A percentile compares a stretch with the other conserved stretches of the same genome.
Evolutionary conservation across 768 basidiomycete species (phyloP).

Genomic region (Dacryopinax spathularia): DNA sequence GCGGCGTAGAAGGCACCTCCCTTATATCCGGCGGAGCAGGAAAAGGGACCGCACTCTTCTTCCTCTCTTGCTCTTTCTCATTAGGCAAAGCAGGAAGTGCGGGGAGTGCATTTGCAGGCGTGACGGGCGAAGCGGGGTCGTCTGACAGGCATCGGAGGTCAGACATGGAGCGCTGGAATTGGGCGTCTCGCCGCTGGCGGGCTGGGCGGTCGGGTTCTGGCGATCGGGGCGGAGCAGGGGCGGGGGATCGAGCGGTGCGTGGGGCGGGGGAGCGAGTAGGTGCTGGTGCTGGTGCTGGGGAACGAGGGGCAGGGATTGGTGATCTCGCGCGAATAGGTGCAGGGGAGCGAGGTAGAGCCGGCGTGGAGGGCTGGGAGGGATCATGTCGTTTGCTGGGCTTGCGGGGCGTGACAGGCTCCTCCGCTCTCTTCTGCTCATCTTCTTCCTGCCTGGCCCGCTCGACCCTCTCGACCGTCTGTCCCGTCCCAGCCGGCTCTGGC

Average conservation of each 20-base stretch:
- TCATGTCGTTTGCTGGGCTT: not conserved
- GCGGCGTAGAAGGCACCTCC: not conserved
- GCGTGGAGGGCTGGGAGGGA: not conserved
- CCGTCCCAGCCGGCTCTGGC: too few relatives aligned
- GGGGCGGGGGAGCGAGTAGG: too few relatives aligned
- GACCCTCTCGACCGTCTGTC: not conserved
- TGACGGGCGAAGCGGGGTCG: not conserved
- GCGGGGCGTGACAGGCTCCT: constrained; percentile 25
- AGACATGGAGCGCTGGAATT: not conserved
- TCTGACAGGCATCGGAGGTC: constrained; percentile 1
- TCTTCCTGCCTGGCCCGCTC: too few relatives aligned
- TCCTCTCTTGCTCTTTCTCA: not conserved
- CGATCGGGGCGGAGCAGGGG: not conserved
- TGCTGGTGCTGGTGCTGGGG: too few relatives aligned
- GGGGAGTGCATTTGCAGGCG: not conserved
- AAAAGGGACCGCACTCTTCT: not conserved
- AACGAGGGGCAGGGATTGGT: too few relatives aligned
- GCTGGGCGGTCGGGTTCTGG: not conserved
- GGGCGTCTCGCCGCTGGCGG: not conserved
- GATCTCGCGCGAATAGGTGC: too few relatives aligned
- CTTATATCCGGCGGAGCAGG: not conserved
- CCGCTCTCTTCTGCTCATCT: constrained; percentile 48
- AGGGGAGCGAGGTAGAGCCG: constrained; percentile 4
- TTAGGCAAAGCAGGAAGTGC: too few relatives aligned
- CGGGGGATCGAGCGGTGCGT: too few relatives aligned